phyloP scores from a whole-genome alignment of 257 asterid species.

The Lithospermum erythrorhizon region DNA sequence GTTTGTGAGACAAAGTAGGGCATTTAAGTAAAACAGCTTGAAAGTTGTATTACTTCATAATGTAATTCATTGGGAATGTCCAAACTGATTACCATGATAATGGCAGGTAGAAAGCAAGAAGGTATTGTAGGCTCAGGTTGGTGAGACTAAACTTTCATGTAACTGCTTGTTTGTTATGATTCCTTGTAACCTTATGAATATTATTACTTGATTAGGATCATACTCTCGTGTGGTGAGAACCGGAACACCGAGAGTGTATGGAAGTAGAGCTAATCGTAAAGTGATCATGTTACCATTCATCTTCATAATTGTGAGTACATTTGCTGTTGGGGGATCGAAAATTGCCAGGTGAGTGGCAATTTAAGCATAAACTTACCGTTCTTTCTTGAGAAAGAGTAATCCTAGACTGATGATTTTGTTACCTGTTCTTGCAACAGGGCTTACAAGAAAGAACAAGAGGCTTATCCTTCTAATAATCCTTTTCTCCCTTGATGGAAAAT shows the following conservation, averaged over 20 bases:
- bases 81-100: slow-evolving; percentile 1
- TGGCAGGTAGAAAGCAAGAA: slow-evolving; percentile 27
- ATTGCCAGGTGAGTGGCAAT: slow-evolving; percentile 37
- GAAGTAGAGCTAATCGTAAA: slow-evolving; percentile 26
- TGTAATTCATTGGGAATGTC: neutral
- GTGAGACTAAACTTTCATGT: neutral
- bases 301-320: slow-evolving; percentile 33
- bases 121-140: slow-evolving; percentile 13
- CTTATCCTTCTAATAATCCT: slow-evolving; percentile 57
- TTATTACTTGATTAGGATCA: slow-evolving; percentile 12
- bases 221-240: slow-evolving; percentile 37
- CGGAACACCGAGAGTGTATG: slow-evolving; percentile 34
- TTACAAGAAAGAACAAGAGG: slow-evolving; percentile 40
- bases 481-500: slow-evolving; percentile 47
- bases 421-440: slow-evolving; percentile 30
- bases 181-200: neutral
- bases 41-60: neutral
- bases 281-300: slow-evolving; percentile 46
- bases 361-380: neutral
- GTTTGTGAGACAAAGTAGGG: too few relatives aligned
- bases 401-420: neutral
- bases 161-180: neutral
- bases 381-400: neutral
- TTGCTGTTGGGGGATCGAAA: slow-evolving; percentile 54
- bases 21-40: too few relatives aligned